Base-by-base conservation (phyloP, 352 stramenopile genomes). In the Thalassiosira livingstoniorum region DNA sequence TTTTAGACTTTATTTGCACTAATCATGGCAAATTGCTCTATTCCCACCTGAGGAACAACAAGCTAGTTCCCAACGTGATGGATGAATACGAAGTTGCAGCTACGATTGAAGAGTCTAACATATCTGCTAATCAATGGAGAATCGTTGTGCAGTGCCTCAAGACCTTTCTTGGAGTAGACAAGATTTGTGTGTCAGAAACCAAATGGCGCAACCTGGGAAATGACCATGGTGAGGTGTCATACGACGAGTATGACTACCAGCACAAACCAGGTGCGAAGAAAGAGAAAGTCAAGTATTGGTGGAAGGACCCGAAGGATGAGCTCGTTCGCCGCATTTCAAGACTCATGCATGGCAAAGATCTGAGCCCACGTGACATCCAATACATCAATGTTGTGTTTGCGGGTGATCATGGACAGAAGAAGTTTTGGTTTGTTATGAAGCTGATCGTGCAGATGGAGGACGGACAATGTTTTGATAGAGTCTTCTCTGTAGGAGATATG, bases 391-490 rank as follows among this genome's bases (percentile, higher is more conserved):
- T 65, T 31, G 13, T 31, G 21, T 54, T 65, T 55, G 66, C 47
- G 35, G 66, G 66, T 65, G 66, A 75, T 55, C 66, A 75, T 45
- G 66, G 66, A 37, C 51, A 64, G 51, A 54, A 32, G 27, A 64
- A 75, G 34, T 75, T 75, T 64, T 23, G 51, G 2, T 75, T 75
- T 75, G 47, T n/a, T 32, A 29, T 25, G 21, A 63, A 65, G 53
- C 21, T 75, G 4, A 25, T 75, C 51, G 23, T 75, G 1, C 18
- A 18, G 7, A 55, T 65, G 53, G 35, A 55, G 27, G 32, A 54
- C 39, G 66, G 66, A 23, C 4, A 31, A 2, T 53, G 25, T 34
- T 75, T 62, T 51, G 39, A 29, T 65, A 1, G 45, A 2, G 31
- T 75, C 13, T 75, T 75, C 65, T 43, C 27, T 29, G 15, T 75